Evolutionary conservation across 2,329 filamentous ascomycete genomes (phyloP).

Genomic region (Tricladium varicosporioides): DNA sequence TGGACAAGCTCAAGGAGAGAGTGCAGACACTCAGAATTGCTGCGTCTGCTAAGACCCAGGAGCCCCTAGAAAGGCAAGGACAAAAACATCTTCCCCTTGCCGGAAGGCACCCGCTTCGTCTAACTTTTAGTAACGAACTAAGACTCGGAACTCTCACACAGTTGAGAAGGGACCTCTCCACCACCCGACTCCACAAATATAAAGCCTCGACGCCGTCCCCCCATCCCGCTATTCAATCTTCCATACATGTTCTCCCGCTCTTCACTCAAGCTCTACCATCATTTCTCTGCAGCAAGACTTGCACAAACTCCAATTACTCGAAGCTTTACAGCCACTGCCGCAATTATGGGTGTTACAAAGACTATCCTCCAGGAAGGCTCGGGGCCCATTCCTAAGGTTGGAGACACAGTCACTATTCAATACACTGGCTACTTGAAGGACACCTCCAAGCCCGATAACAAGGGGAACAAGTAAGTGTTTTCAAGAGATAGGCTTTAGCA

Average conservation of each 20-base stretch:
- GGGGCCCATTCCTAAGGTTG: constrained; percentile 56
- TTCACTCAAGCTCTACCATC: constrained; percentile 4
- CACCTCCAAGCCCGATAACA: constrained; percentile 53
- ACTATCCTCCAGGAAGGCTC: constrained; percentile 60
- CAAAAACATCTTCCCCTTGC: neutral
- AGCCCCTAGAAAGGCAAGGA: neutral
- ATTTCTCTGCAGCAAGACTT: constrained; percentile 7
- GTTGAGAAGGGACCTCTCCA: too few species aligned
- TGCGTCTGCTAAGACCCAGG: neutral
- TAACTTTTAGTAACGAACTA: neutral
- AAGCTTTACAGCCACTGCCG: constrained; percentile 29
- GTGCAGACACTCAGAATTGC: neutral
- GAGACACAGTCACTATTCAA: constrained; percentile 79
- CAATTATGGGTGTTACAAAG: constrained; percentile 72
- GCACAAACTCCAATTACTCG: constrained; percentile 13
- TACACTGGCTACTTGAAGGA: constrained; percentile 90
- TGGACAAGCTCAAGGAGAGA: too few species aligned
- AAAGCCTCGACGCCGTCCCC: neutral
- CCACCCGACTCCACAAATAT: neutral
- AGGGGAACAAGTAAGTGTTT: constrained; percentile 67
- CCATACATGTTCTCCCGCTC: neutral
- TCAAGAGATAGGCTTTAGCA: neutral
- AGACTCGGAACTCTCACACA: too few species aligned
- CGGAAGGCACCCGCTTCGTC: neutral
- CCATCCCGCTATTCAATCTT: neutral